These are phyloP conservation scores for Cystobasidium onofrii DNA, from an alignment of 768 basidiomycete species.

Conservation along the genomic window DNA sequence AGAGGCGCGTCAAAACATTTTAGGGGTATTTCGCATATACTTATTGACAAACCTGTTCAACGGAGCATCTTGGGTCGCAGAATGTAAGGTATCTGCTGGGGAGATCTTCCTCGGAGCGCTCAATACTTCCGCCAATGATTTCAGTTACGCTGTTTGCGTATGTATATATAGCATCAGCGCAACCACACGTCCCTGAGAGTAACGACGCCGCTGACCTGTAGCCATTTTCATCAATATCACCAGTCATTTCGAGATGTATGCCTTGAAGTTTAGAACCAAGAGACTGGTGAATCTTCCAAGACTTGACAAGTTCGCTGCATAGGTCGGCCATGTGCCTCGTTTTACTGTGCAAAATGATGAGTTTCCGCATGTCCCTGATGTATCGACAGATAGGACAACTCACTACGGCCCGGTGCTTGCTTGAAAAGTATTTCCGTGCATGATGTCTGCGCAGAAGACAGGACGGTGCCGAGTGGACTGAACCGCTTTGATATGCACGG, in stretches of 20 bases:
- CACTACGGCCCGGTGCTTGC: slow-evolving; percentile 74
- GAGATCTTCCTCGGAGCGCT: slow-evolving; percentile 76
- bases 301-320: slow-evolving; percentile 73
- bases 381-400: neutral
- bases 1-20: too few species aligned
- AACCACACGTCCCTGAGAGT: neutral
- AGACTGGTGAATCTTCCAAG: slow-evolving; percentile 67
- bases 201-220: slow-evolving; percentile 46
- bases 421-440: slow-evolving; percentile 97
- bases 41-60: slow-evolving; percentile 45
- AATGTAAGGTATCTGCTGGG: slow-evolving; percentile 89
- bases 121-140: slow-evolving; percentile 94
- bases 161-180: neutral
- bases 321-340: slow-evolving; percentile 49
- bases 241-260: slow-evolving; percentile 84
- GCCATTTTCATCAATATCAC: slow-evolving; percentile 80
- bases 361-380: slow-evolving; percentile 12
- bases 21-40: too few species aligned
- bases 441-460: slow-evolving; percentile 91
- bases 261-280: slow-evolving; percentile 66
- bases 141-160: slow-evolving; percentile 85
- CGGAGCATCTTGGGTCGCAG: slow-evolving; percentile 89
- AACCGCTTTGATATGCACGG: slow-evolving; percentile 73
- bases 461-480: slow-evolving; percentile 70
- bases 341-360: neutral